Percentiles rank a stretch among this genome's conserved stretches.
phyloP scores from a whole-genome alignment of 2,329 filamentous ascomycete genomes.

The Colletotrichum euphorbiae region DNA sequence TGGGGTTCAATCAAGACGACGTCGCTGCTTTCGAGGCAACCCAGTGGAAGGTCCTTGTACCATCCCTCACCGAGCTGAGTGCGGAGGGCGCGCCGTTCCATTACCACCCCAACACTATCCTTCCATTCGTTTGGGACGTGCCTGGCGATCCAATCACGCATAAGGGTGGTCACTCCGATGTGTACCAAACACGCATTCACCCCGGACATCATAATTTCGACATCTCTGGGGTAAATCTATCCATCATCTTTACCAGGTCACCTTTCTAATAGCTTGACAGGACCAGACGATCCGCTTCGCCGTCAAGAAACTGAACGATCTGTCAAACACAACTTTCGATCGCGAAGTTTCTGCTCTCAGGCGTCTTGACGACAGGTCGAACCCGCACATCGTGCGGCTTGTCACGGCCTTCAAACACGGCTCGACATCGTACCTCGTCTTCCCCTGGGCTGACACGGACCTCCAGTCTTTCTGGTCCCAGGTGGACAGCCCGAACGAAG shows the following conservation, averaged over 20 bases:
- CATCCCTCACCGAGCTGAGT: neutral
- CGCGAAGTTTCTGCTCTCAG: neutral
- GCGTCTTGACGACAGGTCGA: neutral
- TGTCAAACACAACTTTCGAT: neutral
- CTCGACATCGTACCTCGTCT: neutral
- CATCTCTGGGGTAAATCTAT: neutral
- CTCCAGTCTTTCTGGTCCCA: constrained; percentile 1
- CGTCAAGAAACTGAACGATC: neutral
- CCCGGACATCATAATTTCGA: neutral
- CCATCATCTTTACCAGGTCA: neutral
- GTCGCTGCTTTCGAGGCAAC: neutral
- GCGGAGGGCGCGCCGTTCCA: neutral
- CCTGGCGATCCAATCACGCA: neutral
- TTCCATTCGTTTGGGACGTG: constrained; percentile 5
- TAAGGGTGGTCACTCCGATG: neutral
- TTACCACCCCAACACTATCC: neutral
- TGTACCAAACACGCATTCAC: constrained; percentile 10
- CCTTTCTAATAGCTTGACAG: neutral
- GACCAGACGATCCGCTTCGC: neutral
- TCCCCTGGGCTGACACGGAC: constrained; percentile 3
- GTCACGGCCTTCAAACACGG: constrained; percentile 8
- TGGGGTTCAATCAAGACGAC: neutral
- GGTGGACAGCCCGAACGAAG: neutral
- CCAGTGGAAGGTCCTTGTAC: constrained; percentile 15
- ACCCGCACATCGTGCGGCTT: neutral